Evolutionary conservation across 1,284 basidiomycete genomes (phyloP), one percentile per base, ranked within the genome.

Genomic region (Exobasidium cylindrosporum): DNA sequence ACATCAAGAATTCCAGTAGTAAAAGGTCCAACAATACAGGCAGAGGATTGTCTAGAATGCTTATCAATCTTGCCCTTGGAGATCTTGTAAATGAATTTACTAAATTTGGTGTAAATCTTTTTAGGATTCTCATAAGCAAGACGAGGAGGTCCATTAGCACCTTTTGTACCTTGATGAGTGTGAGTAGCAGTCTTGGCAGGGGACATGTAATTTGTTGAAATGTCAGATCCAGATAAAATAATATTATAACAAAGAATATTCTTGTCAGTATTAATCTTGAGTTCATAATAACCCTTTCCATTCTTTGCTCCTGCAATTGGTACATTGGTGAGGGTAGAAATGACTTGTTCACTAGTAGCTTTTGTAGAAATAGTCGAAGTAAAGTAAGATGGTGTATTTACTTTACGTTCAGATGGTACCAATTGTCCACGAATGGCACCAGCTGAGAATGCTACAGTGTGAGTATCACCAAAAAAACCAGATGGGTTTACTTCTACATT

Each of bases 361-460:
- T 35, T 29, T 26, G 61, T 58, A 31, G 30, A 26, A 23, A 66
- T 35, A 50, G 43, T 13, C 28, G 31, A 26, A 31, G 63, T 61
- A 54, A 66, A 66, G 11, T 23, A 17, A 30, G 32, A 31, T n/a
- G 64, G 64, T 23, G 7, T 24, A 23, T 35, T 49, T 11, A 66
- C 64, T 49, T 52, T 35, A 4, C 47, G 32, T 55, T 66, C 64
- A 43, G 63, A 64, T 14, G 21, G 45, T 13, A 64, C 21, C 13
- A 81, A 65, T 65, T 81, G 80, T 30, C 79, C 81, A 29, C 81
- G 72, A 61, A 82, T 72, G 40, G 81, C 81, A 32, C 81, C 81
- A 14, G 80, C 74, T 14, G 68, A 67, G 45, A 60, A 66, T 0
- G 14, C 11, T 32, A 24, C 50, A 49, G 66, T 66, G 57, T 67